phyloP scores from a whole-genome alignment of 2,329 filamentous ascomycete species.

The Huntiella abstrusa region DNA sequence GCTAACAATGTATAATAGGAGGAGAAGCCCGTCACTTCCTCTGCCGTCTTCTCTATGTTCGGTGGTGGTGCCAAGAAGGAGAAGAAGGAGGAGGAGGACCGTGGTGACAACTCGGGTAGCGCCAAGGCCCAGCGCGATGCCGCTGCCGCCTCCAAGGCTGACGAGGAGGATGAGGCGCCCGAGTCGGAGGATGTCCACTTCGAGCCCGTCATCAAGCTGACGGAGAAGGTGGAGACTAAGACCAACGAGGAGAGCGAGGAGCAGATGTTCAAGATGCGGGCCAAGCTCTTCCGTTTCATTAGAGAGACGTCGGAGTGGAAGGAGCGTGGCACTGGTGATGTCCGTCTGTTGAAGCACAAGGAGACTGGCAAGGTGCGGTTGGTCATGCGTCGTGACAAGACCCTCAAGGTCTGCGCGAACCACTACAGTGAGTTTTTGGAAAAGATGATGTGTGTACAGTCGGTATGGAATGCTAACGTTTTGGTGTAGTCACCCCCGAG shows the following conservation, averaged over 20 bases:
- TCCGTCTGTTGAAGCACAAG: slow-evolving; percentile 93
- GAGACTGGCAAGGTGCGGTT: slow-evolving; percentile 94
- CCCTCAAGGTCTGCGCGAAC: slow-evolving; percentile 99
- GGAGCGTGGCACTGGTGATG: slow-evolving; percentile 93
- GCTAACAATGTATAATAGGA: slow-evolving; percentile 13
- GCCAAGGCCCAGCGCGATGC: slow-evolving; percentile 58
- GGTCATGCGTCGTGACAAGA: slow-evolving; percentile 99
- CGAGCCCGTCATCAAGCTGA: slow-evolving; percentile 88
- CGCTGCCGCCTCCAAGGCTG: slow-evolving; percentile 34
- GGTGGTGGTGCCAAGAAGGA: slow-evolving; percentile 94
- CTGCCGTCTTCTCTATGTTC: slow-evolving; percentile 91
- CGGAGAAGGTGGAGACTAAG: slow-evolving; percentile 90
- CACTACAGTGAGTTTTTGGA: slow-evolving; percentile 64
- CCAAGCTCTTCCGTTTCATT: slow-evolving; percentile 98
- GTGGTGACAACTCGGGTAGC: slow-evolving; percentile 73
- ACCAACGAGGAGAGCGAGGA: slow-evolving; percentile 98
- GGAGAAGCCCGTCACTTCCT: slow-evolving; percentile 29
- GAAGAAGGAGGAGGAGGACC: slow-evolving; percentile 72
- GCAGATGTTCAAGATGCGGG: slow-evolving; percentile 97
- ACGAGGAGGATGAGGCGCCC: slow-evolving; percentile 52
- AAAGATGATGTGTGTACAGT: neutral
- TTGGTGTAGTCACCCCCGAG: slow-evolving; percentile 65
- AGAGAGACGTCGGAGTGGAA: slow-evolving; percentile 90
- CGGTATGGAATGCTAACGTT: neutral
- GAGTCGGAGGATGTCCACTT: slow-evolving; percentile 92